These are phyloP conservation scores for Earliella scabrosa DNA, from an alignment of 1,284 basidiomycete species.

Conservation along the genomic window DNA sequence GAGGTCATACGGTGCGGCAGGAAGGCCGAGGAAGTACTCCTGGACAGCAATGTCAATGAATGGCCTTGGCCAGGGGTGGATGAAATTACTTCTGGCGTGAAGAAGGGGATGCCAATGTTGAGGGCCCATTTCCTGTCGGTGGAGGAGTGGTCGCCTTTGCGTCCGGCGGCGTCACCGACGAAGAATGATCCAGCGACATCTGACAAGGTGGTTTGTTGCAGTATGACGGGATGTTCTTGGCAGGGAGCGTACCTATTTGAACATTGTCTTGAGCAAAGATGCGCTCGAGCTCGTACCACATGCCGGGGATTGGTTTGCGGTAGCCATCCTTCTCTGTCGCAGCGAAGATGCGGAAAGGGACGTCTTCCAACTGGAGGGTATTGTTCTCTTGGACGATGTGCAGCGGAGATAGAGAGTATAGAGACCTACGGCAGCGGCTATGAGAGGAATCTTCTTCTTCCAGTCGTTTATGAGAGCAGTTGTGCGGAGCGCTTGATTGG, in stretches of 20 bases:
- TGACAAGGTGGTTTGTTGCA: conserved; percentile 32
- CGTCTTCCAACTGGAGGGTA: conserved; percentile 57
- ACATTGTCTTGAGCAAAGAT: conserved; percentile 63
- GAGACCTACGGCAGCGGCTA: conserved; percentile 66
- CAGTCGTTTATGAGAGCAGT: conserved; percentile 55
- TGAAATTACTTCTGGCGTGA: conserved; percentile 71
- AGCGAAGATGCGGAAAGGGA: conserved; percentile 84
- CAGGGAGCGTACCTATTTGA: conserved; percentile 59
- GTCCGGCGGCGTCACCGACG: conserved; percentile 91
- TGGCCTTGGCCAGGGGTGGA: too few relatives aligned
- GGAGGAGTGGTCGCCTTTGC: conserved; percentile 72
- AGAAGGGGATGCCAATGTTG: conserved; percentile 75
- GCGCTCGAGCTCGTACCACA: conserved; percentile 77
- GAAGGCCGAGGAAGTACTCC: conserved; percentile 81
- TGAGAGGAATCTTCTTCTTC: conserved; percentile 75
- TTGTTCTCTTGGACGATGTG: not conserved
- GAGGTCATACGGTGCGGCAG: conserved; percentile 47
- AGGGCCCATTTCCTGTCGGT: conserved; percentile 88
- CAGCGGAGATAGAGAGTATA: not conserved
- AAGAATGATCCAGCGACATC: conserved; percentile 75
- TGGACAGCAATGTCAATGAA: conserved; percentile 34
- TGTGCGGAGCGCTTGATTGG: conserved; percentile 75
- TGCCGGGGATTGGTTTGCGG: conserved; percentile 90
- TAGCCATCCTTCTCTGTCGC: conserved; percentile 77
- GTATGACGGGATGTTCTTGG: not conserved